These are phyloP conservation scores for Cryptococcus depauperatus DNA, from an alignment of 1,284 basidiomycete genomes.

Conservation along the genomic window DNA sequence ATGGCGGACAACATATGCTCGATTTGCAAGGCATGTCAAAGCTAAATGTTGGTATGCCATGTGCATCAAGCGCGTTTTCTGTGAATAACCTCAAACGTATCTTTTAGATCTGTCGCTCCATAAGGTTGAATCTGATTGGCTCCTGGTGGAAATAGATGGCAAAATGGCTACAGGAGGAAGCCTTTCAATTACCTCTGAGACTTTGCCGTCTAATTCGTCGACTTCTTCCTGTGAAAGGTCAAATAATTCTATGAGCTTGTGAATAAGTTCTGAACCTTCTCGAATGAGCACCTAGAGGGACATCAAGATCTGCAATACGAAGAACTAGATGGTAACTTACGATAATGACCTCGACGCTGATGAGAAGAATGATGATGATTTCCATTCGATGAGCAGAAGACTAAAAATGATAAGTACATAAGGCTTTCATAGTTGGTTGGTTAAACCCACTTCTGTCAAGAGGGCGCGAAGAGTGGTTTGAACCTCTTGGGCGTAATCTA, in stretches of 20 bases:
- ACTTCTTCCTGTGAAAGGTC: constrained; percentile 1
- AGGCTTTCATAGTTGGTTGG: background rate
- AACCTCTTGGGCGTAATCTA: constrained; percentile 83
- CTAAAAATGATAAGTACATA: constrained; percentile 41
- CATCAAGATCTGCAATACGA: background rate
- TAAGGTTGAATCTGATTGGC: background rate
- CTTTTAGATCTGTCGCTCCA: background rate
- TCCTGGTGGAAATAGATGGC: background rate
- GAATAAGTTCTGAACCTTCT: constrained; percentile 24
- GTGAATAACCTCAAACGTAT: background rate
- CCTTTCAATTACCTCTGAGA: constrained; percentile 3
- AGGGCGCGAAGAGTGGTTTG: constrained; percentile 56
- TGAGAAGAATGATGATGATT: constrained; percentile 78
- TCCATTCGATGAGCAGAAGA: constrained; percentile 82
- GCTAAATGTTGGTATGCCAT: too few relatives aligned
- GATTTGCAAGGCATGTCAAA: too few relatives aligned
- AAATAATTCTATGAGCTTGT: constrained; percentile 12
- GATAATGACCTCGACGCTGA: constrained; percentile 81
- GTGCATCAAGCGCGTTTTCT: too few relatives aligned
- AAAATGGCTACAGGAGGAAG: constrained; percentile 1
- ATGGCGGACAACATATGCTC: too few relatives aligned
- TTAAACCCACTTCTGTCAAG: constrained; percentile 58
- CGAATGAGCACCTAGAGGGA: constrained; percentile 19
- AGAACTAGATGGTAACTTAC: constrained; percentile 51
- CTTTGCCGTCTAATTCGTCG: constrained; percentile 3